A percentile compares a stretch with the other conserved stretches of the same genome.
Evolutionary conservation across 805 yeast species (phyloP).

Genomic region (Starmerella floris): DNA sequence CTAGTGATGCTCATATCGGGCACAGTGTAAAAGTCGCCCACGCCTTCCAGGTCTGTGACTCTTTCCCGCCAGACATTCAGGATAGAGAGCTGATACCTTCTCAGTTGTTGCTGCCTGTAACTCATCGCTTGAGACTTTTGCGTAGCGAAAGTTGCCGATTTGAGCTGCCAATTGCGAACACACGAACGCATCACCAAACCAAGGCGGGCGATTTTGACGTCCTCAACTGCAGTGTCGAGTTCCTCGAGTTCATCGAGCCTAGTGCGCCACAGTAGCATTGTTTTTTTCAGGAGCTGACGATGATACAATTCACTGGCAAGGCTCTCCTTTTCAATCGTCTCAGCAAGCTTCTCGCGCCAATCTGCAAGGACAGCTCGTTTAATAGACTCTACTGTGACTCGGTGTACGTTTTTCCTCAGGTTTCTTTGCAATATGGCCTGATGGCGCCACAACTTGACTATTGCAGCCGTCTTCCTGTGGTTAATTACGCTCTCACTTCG

Average conservation of each 20-base stretch:
- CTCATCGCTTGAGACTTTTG: not conserved
- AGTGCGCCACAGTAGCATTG: not conserved
- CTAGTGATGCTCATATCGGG: not conserved
- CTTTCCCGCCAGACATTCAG: not conserved
- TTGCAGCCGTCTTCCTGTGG: no score
- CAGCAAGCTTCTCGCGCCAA: not conserved
- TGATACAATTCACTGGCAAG: not conserved
- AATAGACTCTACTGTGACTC: not conserved
- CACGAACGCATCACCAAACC: not conserved
- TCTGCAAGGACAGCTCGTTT: not conserved
- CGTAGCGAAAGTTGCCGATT: not conserved
- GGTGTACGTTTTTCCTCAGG: not conserved
- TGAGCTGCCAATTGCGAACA: not conserved
- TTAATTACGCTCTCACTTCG: no score
- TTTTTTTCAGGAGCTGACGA: not conserved
- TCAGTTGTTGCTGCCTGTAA: no score
- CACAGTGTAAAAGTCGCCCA: no score
- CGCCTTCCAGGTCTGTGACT: not conserved
- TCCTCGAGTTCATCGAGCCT: not conserved
- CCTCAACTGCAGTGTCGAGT: not conserved
- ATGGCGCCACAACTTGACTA: no score
- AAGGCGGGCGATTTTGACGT: not conserved
- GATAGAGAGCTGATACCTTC: not conserved
- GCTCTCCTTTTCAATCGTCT: not conserved
- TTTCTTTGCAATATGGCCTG: no score